A percentile compares a stretch with the other conserved stretches of the same genome.
phyloP scores from a whole-genome alignment of 352 stramenopile species.

The Pythium aristosporum region DNA sequence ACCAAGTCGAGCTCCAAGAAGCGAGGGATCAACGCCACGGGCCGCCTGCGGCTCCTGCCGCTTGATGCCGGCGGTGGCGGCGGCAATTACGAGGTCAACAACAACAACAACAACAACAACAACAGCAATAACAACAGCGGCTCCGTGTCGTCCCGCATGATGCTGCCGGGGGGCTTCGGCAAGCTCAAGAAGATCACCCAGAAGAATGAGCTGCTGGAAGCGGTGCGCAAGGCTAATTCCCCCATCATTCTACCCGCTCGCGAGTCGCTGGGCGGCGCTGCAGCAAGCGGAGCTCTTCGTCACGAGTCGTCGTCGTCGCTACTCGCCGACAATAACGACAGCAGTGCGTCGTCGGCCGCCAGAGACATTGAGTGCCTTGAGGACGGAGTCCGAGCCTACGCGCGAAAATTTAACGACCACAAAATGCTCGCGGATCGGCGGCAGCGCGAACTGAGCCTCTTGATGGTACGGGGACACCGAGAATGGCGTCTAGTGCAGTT shows the following conservation, averaged over 20 bases:
- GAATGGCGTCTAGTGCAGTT: no score
- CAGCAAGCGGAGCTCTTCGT: constrained; percentile 7
- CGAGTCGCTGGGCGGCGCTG: constrained; percentile 26
- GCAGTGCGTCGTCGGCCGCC: constrained; percentile 34
- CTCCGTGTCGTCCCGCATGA: constrained; percentile 19
- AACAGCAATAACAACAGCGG: constrained; percentile 22
- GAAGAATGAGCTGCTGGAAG: constrained; percentile 74
- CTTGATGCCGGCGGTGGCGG: constrained; percentile 31
- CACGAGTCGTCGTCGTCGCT: constrained; percentile 21
- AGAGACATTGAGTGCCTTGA: constrained; percentile 69
- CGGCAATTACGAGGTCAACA: constrained; percentile 34
- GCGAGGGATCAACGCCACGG: constrained; percentile 28
- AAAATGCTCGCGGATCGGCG: constrained; percentile 62
- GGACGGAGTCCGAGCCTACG: constrained; percentile 69
- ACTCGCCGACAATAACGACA: constrained; percentile 21
- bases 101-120: constrained; percentile 21
- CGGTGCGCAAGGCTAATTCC: constrained; percentile 70
- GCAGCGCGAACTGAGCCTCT: constrained; percentile 59
- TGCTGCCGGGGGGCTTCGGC: constrained; percentile 13
- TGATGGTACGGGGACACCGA: constrained; percentile 37
- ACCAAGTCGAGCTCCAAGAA: constrained; percentile 45
- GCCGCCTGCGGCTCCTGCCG: constrained; percentile 48
- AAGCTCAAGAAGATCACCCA: constrained; percentile 78
- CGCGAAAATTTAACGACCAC: constrained; percentile 79
- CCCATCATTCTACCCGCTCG: constrained; percentile 56